Percentiles rank a stretch among this genome's conserved stretches.
These are phyloP conservation scores for Purpureocillium lavendulum DNA, from an alignment of 2,329 filamentous ascomycete species.

Conservation along the genomic window DNA sequence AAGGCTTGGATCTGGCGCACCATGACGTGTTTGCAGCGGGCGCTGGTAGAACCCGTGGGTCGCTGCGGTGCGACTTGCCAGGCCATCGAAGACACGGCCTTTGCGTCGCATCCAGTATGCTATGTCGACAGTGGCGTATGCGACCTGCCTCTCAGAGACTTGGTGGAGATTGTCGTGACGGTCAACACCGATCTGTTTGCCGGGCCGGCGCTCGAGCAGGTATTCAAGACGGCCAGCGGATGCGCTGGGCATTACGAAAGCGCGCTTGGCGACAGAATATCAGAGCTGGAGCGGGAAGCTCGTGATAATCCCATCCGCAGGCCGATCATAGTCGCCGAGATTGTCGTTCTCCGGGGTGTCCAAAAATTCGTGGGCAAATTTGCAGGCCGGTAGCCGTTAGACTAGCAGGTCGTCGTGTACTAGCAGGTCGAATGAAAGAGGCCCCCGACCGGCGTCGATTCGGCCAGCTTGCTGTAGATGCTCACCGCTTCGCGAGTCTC, in stretches of 20 bases:
- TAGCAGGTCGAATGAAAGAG: not conserved
- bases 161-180: slow-evolving; percentile 5
- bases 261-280: not conserved
- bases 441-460: not conserved
- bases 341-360: not conserved
- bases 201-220: slow-evolving; percentile 1
- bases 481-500: not conserved
- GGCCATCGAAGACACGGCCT: slow-evolving; percentile 2
- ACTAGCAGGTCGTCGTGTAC: not conserved
- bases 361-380: not conserved
- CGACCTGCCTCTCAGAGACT: slow-evolving; percentile 4
- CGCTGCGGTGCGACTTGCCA: slow-evolving; percentile 4
- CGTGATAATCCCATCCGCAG: no score
- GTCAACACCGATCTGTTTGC: slow-evolving; percentile 3
- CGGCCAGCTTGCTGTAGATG: not conserved
- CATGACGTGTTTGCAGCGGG: slow-evolving; percentile 6
- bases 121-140: slow-evolving; percentile 8
- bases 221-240: not conserved
- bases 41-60: slow-evolving; percentile 1
- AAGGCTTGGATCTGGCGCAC: slow-evolving; percentile 4
- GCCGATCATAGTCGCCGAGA: not conserved
- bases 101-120: slow-evolving; percentile 7
- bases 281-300: not conserved
- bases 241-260: not conserved
- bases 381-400: not conserved